These are phyloP conservation scores for Vanderwaltozyma yarrowii DNA, from an alignment of 805 yeast species.

Conservation along the genomic window DNA sequence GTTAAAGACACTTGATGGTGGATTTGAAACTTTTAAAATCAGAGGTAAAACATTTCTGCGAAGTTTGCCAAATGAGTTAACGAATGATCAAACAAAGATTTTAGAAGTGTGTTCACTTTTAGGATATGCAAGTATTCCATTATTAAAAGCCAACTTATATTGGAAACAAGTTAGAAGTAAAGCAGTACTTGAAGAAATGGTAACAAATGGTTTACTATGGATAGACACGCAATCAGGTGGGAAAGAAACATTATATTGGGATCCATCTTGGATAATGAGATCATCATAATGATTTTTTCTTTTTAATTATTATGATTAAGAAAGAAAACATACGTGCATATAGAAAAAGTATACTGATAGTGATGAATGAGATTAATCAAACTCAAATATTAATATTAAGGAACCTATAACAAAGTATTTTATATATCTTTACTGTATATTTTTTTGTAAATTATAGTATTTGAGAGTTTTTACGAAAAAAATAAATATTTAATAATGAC, in stretches of 20 bases:
- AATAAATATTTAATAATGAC: too few species aligned
- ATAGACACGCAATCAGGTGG: slow-evolving; percentile 45
- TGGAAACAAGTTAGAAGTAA: slow-evolving; percentile 63
- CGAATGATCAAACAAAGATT: slow-evolving; percentile 58
- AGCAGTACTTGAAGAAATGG: slow-evolving; percentile 65
- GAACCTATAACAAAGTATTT: too few species aligned
- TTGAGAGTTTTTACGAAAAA: too few species aligned
- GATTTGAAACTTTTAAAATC: slow-evolving; percentile 52
- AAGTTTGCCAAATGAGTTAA: slow-evolving; percentile 52
- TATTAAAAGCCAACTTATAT: slow-evolving; percentile 60
- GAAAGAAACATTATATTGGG: slow-evolving; percentile 51
- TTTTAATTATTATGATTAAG: too few species aligned
- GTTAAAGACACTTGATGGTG: slow-evolving; percentile 54
- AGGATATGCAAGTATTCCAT: slow-evolving; percentile 59
- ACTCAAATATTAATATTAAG: too few species aligned
- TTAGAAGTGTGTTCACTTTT: slow-evolving; percentile 66
- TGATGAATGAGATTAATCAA: too few species aligned
- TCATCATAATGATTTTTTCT: too few species aligned
- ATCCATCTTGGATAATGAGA: slow-evolving; percentile 58
- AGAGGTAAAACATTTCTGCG: slow-evolving; percentile 45
- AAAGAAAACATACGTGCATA: too few species aligned
- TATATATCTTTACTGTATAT: too few species aligned
- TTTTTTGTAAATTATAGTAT: too few species aligned
- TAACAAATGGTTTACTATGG: slow-evolving; percentile 79
- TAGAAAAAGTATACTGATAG: too few species aligned